phyloP scores from a whole-genome alignment of 352 stramenopile species.

The Elongisporangium anandrum region DNA sequence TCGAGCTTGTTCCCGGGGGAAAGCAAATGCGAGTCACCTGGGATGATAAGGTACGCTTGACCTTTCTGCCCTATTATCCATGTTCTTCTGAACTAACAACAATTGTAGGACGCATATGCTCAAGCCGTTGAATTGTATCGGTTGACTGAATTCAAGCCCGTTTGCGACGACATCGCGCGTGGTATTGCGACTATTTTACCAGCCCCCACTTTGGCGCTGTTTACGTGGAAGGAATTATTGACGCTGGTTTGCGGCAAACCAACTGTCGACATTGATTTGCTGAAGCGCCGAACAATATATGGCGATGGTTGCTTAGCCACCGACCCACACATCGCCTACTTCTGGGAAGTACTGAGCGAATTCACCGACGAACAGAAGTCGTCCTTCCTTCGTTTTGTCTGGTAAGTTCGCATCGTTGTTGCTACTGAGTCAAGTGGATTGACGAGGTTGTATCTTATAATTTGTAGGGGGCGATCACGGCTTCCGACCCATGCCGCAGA shows the following conservation, averaged over 20 bases:
- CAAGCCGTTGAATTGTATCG: constrained; percentile 74
- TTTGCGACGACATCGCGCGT: constrained; percentile 67
- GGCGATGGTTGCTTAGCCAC: constrained; percentile 82
- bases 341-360: constrained; percentile 86
- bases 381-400: constrained; percentile 87
- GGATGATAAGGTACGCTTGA: constrained; percentile 60
- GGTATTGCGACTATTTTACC: constrained; percentile 88
- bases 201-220: constrained; percentile 65
- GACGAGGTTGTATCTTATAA: constrained; percentile 4
- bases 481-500: constrained; percentile 86
- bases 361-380: constrained; percentile 90
- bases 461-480: constrained; percentile 67
- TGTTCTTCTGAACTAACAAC: neutral
- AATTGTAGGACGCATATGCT: constrained; percentile 57
- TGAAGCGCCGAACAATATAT: constrained; percentile 87
- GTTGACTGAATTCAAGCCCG: constrained; percentile 70
- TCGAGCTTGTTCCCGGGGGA: constrained; percentile 84
- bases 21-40: constrained; percentile 79
- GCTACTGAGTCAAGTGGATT: constrained; percentile 7
- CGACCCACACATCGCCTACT: constrained; percentile 85
- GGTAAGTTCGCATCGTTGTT: constrained; percentile 41
- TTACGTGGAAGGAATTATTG: constrained; percentile 86
- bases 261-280: constrained; percentile 84
- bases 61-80: neutral
- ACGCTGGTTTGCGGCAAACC: constrained; percentile 89